phyloP scores from a whole-genome alignment of 176 grass and related monocot species.

The bread wheat (Triticum aestivum) region IWGSC_CS_RefSeq_v2.1 NC_057813.1:574529213-574529712 shows the following conservation, averaged over 20 bases:
- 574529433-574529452: neutral
- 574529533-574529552: constrained; percentile 76
- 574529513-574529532: constrained; percentile 92
- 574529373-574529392: too few species aligned
- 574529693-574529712: neutral
- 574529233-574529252: constrained; percentile 57
- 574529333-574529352: too few species aligned
- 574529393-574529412: neutral
- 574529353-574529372: too few species aligned
- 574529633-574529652: neutral
- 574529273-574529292: constrained; percentile 43
- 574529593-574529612: constrained; percentile 85
- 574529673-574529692: neutral
- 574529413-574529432: neutral
- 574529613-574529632: constrained; percentile 48
- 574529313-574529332: too few species aligned
- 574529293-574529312: neutral
- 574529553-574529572: constrained; percentile 80
- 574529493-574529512: constrained; percentile 64
- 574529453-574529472: neutral
- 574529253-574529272: constrained; percentile 77
- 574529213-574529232: constrained; percentile 82
- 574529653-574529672: neutral
- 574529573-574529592: constrained; percentile 91
- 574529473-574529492: neutral